phyloP scores from a whole-genome alignment of 768 basidiomycete species.

The Lactarius tabidus region DNA sequence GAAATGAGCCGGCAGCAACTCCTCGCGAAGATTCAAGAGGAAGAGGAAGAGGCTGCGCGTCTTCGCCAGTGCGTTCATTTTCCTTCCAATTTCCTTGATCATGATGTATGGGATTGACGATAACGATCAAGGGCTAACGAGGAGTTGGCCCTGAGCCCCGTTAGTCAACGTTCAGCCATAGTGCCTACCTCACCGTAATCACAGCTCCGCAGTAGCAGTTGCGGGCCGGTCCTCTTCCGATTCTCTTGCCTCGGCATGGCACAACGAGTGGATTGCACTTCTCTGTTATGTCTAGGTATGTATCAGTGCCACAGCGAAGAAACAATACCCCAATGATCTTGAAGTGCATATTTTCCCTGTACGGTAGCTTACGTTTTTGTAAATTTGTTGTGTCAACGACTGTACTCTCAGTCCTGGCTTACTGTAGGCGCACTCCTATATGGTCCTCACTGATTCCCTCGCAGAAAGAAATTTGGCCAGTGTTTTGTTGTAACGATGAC shows the following conservation, averaged over 20 bases:
- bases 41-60: constrained; percentile 75
- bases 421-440: not conserved
- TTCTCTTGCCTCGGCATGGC: constrained; percentile 26
- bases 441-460: not conserved
- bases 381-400: not conserved
- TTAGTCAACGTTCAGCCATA: constrained; percentile 61
- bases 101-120: constrained; percentile 63
- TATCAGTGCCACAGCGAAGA: not conserved
- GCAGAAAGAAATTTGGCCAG: no score
- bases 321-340: not conserved
- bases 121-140: constrained; percentile 30
- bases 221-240: constrained; percentile 40
- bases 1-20: constrained; percentile 73
- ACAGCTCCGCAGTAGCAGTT: constrained; percentile 44
- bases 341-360: not conserved
- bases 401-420: not conserved
- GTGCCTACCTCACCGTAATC: constrained; percentile 49
- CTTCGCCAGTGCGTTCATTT: constrained; percentile 52
- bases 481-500: not conserved
- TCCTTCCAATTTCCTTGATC: not conserved
- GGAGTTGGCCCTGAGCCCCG: constrained; percentile 81
- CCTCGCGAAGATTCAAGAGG: constrained; percentile 70
- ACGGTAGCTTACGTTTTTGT: not conserved
- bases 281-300: not conserved
- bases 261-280: not conserved